Percentiles rank a stretch among this genome's conserved stretches.
Evolutionary conservation across 2,329 filamentous ascomycete species (phyloP).

Genomic region (Bisporella sp.): DNA sequence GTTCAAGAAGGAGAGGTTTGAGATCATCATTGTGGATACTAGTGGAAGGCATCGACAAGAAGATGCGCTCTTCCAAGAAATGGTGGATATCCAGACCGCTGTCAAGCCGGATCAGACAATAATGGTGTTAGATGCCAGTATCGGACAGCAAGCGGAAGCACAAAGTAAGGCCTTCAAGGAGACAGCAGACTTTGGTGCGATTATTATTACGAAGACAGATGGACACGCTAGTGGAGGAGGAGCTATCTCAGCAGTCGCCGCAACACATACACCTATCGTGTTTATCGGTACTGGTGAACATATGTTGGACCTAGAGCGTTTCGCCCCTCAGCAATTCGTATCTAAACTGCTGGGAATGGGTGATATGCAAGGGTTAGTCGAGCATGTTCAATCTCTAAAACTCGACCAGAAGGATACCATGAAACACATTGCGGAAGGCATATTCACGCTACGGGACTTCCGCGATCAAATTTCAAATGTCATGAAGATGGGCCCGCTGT

Average conservation of each 20-base stretch:
- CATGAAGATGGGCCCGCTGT: slow-evolving; percentile 98
- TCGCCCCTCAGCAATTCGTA: slow-evolving; percentile 88
- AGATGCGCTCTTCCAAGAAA: slow-evolving; percentile 90
- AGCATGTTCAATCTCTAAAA: slow-evolving; percentile 93
- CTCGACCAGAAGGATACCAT: slow-evolving; percentile 98
- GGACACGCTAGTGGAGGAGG: slow-evolving; percentile 93
- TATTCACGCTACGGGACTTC: slow-evolving; percentile 91
- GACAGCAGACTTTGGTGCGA: slow-evolving; percentile 91
- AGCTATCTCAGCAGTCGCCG: slow-evolving; percentile 94
- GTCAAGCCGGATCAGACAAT: slow-evolving; percentile 94
- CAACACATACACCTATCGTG: slow-evolving; percentile 92
- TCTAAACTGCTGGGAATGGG: slow-evolving; percentile 95
- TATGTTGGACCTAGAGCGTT: slow-evolving; percentile 88
- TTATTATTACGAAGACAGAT: slow-evolving; percentile 98
- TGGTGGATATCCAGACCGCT: slow-evolving; percentile 91
- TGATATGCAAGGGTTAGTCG: slow-evolving; percentile 88
- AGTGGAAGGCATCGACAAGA: slow-evolving; percentile 93
- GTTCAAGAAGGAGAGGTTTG: slow-evolving; percentile 98
- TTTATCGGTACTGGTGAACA: slow-evolving; percentile 98
- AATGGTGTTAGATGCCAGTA: slow-evolving; percentile 94
- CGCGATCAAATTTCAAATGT: slow-evolving; percentile 95
- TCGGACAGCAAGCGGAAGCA: slow-evolving; percentile 90
- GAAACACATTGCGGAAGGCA: slow-evolving; percentile 95
- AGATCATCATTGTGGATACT: slow-evolving; percentile 98
- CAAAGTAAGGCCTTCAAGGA: slow-evolving; percentile 97